A percentile compares a stretch with the other conserved stretches of the same genome.
phyloP scores from a whole-genome alignment of 306 rosid species.

The Fragaria ananassa region DNA sequence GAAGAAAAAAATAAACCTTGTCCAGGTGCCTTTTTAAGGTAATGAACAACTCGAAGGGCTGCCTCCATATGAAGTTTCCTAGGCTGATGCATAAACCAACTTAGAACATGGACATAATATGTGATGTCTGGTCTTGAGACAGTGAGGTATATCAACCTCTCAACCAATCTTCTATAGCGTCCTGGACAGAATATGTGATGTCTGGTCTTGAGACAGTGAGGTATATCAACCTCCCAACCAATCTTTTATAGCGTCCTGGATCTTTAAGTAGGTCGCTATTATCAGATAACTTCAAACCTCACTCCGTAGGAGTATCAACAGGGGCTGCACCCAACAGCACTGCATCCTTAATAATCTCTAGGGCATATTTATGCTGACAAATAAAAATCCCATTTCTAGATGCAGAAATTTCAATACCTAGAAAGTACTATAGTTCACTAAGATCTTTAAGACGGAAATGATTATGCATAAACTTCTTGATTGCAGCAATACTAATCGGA shows the following conservation, averaged over 20 bases:
- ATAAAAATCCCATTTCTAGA: too few relatives aligned
- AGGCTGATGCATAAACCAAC: background rate
- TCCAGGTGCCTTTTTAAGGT: background rate
- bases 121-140: background rate
- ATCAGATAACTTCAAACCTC: too few relatives aligned
- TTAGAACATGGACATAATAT: background rate
- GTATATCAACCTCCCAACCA: background rate
- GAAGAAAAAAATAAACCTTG: background rate
- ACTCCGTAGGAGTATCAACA: too few relatives aligned
- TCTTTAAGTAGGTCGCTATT: background rate
- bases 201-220: background rate
- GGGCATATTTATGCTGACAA: too few relatives aligned
- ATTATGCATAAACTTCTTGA: too few relatives aligned
- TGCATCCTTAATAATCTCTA: too few relatives aligned
- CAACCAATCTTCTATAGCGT: background rate
- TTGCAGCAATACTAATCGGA: too few relatives aligned
- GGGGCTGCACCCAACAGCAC: too few relatives aligned
- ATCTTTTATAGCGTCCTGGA: background rate
- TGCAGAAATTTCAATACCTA: too few relatives aligned
- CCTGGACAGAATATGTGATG: background rate
- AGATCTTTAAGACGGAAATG: too few relatives aligned
- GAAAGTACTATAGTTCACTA: too few relatives aligned
- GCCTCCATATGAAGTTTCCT: background rate
- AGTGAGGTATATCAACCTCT: too few relatives aligned
- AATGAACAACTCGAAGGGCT: background rate